Conservation (phyloP, 1,284 basidiomycete genomes). For the Phellopilus nigrolimitatus region DNA sequence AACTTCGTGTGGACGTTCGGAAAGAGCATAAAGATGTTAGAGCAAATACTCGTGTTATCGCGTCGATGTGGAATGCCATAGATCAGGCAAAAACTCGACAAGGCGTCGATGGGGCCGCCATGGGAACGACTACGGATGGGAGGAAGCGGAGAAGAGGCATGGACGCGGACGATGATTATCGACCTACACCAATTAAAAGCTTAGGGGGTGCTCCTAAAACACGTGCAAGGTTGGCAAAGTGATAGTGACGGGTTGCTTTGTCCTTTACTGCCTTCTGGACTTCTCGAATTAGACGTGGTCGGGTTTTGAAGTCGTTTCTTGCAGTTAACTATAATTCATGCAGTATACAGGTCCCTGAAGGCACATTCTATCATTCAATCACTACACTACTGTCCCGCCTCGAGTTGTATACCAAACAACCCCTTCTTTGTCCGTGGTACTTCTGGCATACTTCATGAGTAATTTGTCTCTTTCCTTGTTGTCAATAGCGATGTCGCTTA, state of each 20-base stretch:
- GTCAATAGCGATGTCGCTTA: slow-evolving; percentile 74
- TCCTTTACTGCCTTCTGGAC: too few relatives aligned
- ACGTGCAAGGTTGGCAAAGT: slow-evolving; percentile 31
- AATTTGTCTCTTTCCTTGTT: slow-evolving; percentile 84
- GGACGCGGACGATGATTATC: slow-evolving; percentile 39
- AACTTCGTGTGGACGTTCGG: slow-evolving; percentile 51
- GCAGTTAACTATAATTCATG: too few relatives aligned
- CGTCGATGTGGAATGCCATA: slow-evolving; percentile 54
- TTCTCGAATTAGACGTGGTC: too few relatives aligned
- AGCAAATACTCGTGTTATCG: slow-evolving; percentile 48
- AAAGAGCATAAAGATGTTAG: slow-evolving; percentile 53
- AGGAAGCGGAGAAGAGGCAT: slow-evolving; percentile 31
- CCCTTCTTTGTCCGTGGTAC: slow-evolving; percentile 64
- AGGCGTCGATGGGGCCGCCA: background rate
- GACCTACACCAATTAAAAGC: slow-evolving; percentile 36
- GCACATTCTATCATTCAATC: too few relatives aligned
- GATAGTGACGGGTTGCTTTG: background rate
- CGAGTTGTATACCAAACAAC: slow-evolving; percentile 64
- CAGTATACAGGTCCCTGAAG: too few relatives aligned
- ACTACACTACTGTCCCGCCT: slow-evolving; percentile 26
- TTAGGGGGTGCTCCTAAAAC: slow-evolving; percentile 34
- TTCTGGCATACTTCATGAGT: slow-evolving; percentile 79
- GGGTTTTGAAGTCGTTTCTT: background rate
- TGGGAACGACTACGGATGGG: background rate
- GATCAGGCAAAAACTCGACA: slow-evolving; percentile 11